Percentiles rank a stretch among this genome's conserved stretches.
phyloP scores from a whole-genome alignment of 2,329 filamentous ascomycete species.

The Ascochyta koolunga region DNA sequence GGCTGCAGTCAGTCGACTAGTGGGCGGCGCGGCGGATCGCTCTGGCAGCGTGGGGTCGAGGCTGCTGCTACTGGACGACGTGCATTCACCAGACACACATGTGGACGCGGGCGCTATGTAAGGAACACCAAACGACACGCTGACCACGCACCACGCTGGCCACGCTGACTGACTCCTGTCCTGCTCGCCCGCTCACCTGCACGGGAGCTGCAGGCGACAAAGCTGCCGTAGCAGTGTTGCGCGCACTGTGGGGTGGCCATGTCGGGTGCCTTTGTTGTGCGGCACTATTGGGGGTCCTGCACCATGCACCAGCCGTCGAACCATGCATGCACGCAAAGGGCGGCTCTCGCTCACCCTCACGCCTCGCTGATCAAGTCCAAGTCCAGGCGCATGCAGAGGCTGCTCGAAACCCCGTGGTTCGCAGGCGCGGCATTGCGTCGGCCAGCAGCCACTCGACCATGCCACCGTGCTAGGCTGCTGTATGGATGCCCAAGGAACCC shows the following conservation, averaged over 20 bases:
- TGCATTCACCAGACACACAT: slow-evolving; percentile 13
- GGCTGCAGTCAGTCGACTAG: slow-evolving; percentile 3
- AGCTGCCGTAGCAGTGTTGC: not conserved
- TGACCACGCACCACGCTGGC: not conserved
- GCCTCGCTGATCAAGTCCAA: slow-evolving; percentile 1
- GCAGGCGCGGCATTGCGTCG: not conserved
- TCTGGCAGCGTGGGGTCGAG: slow-evolving; percentile 7
- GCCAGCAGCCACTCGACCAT: slow-evolving; percentile 9
- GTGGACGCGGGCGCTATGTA: slow-evolving; percentile 17
- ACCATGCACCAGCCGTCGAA: slow-evolving; percentile 1
- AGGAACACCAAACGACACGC: slow-evolving; percentile 4
- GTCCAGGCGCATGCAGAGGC: slow-evolving; percentile 1
- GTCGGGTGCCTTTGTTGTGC: slow-evolving; percentile 4
- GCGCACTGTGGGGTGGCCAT: slow-evolving; percentile 4
- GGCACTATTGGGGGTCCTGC: slow-evolving; percentile 3
- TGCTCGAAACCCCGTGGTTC: slow-evolving; percentile 2
- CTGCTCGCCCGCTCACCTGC: not conserved
- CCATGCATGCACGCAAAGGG: slow-evolving; percentile 10
- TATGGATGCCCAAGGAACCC: slow-evolving; percentile 11
- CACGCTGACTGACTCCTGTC: slow-evolving; percentile 1
- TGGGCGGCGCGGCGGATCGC: slow-evolving; percentile 10
- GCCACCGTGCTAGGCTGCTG: slow-evolving; percentile 2
- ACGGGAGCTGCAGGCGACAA: not conserved
- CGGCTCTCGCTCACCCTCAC: not conserved
- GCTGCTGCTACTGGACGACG: slow-evolving; percentile 11